Evolutionary conservation across 2,329 filamentous ascomycete genomes (phyloP).

Genomic region (Aspergillus fijiensis): DNA sequence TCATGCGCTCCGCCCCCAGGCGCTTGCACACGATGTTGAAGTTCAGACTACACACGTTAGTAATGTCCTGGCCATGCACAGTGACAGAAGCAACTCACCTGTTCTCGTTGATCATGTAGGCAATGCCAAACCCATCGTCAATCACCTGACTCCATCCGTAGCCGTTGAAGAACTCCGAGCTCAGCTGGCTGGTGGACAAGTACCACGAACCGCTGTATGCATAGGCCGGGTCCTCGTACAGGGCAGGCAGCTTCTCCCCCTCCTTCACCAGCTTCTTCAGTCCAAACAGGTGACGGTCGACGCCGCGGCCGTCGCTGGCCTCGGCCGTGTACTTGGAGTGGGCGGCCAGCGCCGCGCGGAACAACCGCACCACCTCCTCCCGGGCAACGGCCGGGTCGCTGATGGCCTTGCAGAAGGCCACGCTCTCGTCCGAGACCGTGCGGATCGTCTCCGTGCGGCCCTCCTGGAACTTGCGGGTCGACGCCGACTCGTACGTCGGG

Average conservation of each 20-base stretch:
- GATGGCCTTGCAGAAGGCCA: constrained; percentile 88
- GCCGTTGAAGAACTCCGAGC: constrained; percentile 96
- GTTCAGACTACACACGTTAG: constrained; percentile 65
- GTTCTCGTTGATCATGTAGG: constrained; percentile 99
- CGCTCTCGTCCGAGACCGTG: constrained; percentile 83
- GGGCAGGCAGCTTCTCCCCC: constrained; percentile 74
- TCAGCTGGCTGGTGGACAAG: constrained; percentile 83
- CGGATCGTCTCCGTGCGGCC: constrained; percentile 96
- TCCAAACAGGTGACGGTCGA: constrained; percentile 95
- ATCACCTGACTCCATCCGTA: constrained; percentile 99
- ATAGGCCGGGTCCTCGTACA: constrained; percentile 86
- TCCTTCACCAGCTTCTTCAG: constrained; percentile 84
- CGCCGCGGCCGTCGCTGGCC: constrained; percentile 87
- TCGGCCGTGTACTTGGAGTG: constrained; percentile 90
- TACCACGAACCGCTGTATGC: constrained; percentile 85
- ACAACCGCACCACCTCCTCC: constrained; percentile 67
- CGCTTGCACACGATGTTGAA: constrained; percentile 98
- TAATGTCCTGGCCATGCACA: constrained; percentile 12
- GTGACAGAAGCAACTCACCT: constrained; percentile 54
- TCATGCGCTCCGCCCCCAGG: constrained; percentile 87
- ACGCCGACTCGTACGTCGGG: constrained; percentile 95
- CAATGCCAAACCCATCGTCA: constrained; percentile 92
- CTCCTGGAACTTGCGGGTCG: constrained; percentile 91
- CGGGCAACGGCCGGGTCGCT: constrained; percentile 64
- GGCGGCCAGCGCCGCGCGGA: constrained; percentile 76